phyloP scores from a whole-genome alignment of 2,329 filamentous ascomycete genomes.

The Apiospora pterosperma region DNA sequence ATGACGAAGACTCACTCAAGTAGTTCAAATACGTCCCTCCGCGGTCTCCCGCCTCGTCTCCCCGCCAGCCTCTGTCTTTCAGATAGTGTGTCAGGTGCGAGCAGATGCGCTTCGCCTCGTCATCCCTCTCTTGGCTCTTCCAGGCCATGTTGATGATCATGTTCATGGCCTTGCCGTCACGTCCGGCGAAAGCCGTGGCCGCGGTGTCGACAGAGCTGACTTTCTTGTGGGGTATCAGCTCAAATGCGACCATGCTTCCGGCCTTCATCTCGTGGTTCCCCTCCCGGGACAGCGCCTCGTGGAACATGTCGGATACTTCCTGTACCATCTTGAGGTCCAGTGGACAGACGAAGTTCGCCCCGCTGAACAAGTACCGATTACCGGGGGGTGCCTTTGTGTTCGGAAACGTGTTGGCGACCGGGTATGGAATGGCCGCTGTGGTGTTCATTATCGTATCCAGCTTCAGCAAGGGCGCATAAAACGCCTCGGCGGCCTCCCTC shows the following conservation, averaged over 20 bases:
- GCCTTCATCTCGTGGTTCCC: conserved; percentile 22
- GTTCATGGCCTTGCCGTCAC: conserved; percentile 39
- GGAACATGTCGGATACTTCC: conserved; percentile 26
- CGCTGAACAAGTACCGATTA: conserved; percentile 37
- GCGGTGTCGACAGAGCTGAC: conserved; percentile 28
- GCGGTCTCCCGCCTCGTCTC: conserved; percentile 1
- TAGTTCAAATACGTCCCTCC: conserved; percentile 9
- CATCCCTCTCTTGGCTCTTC: conserved; percentile 34
- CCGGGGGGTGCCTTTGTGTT: conserved; percentile 34
- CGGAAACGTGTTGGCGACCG: conserved; percentile 33
- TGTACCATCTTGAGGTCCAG: conserved; percentile 31
- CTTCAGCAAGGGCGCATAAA: conserved; percentile 3
- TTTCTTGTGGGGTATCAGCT: conserved; percentile 38
- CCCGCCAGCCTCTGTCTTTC: conserved; percentile 4
- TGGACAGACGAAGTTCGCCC: conserved; percentile 40
- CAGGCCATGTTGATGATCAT: conserved; percentile 37
- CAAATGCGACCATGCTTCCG: conserved; percentile 33
- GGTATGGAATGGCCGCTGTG: conserved; percentile 4
- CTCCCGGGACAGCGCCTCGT: conserved; percentile 16
- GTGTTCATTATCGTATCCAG: conserved; percentile 6
- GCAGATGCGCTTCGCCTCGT: conserved; percentile 34
- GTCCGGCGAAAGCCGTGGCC: conserved; percentile 42
- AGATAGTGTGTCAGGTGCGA: conserved; percentile 21
- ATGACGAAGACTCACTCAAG: conserved; percentile 2
- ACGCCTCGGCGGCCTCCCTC: conserved; percentile 3